Evolutionary conservation across 2,329 filamentous ascomycete species (phyloP).

Genomic region (Sordariomycetes sp.): DNA sequence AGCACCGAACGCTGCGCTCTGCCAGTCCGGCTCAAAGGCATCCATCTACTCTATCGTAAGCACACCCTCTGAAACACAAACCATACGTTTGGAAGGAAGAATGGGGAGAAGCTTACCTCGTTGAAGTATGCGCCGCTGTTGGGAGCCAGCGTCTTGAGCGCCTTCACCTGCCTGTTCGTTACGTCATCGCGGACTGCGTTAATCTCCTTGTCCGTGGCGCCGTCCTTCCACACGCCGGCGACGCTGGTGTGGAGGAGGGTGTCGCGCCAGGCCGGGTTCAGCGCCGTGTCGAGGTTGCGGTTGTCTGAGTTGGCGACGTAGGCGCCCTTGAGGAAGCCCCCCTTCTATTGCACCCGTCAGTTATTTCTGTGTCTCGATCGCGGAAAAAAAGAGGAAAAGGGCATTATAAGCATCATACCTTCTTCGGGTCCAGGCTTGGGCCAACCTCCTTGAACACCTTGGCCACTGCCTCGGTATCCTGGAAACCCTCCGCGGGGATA

Average conservation of each 20-base stretch:
- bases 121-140: conserved; percentile 30
- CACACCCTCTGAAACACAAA: too few species aligned
- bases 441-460: not conserved
- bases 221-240: conserved; percentile 10
- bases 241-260: conserved; percentile 10
- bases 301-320: conserved; percentile 16
- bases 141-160: conserved; percentile 22
- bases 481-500: not conserved
- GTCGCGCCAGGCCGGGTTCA: conserved; percentile 17
- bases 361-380: not conserved
- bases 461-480: not conserved
- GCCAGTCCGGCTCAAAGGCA: conserved; percentile 19
- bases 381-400: too few species aligned
- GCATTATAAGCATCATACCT: not conserved
- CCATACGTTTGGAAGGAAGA: too few species aligned
- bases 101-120: conserved; percentile 17
- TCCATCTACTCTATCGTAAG: conserved; percentile 8
- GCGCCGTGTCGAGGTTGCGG: conserved; percentile 10
- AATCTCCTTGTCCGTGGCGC: conserved; percentile 9
- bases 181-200: conserved; percentile 13
- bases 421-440: not conserved
- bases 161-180: conserved; percentile 16
- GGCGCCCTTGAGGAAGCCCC: conserved; percentile 16
- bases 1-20: conserved; percentile 20
- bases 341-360: not conserved